Base-by-base conservation (phyloP, 257 asterid species). In the Nyctanthes arbortristis region DNA sequence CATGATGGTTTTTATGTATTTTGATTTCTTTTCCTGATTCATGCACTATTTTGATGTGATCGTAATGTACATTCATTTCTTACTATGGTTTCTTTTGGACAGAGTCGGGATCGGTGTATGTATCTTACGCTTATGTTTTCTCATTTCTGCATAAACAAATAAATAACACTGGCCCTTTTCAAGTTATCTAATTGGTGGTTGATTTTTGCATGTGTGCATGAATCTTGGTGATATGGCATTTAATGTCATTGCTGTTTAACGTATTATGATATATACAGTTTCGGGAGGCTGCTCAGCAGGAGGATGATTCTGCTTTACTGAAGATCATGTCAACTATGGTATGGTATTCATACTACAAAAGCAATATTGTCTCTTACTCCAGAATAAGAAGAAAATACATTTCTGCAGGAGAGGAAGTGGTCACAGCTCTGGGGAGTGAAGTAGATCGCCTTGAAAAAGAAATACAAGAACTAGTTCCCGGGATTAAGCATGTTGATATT, bases 401-500 rank as follows among this genome's bases (percentile, higher is more conserved):
- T 29, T 47, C 31, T 71, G 65, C 85, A 91, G 99, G 99, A 66
- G 99, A 93, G 84, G 99, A 93, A 74, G 96, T 91, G 73, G 99
- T 93, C 31, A 93, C 94, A 18, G 99, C 99, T 67, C 85, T 91
- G 30, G 99, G 99, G 65, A 89, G 95, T 68, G 99, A 93, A 80
- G 97, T 93, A 20, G 97, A 93, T 77, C 86, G 99, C 60, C 88
- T 93, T 2, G 99, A 93, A 49, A 89, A 88, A 66, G 99, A 93
- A 88, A 93, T 93, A 65, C 97, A 93, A 73, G 89, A 78, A 47
- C 80, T 93, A 25, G 96, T 93, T 69, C 99, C 99, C 3, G 99
- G 99, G 24, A 93, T 93, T 40, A 83, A 79, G 84, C 99, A 93
- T 34, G 94, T 91, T 4, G 99, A 91, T 73, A 93, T 93, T 36